A percentile compares a stretch with the other conserved stretches of the same genome.
Evolutionary conservation across 116 monocot genomes (phyloP).

Genomic region (Phalaenopsis hybrid): DNA sequence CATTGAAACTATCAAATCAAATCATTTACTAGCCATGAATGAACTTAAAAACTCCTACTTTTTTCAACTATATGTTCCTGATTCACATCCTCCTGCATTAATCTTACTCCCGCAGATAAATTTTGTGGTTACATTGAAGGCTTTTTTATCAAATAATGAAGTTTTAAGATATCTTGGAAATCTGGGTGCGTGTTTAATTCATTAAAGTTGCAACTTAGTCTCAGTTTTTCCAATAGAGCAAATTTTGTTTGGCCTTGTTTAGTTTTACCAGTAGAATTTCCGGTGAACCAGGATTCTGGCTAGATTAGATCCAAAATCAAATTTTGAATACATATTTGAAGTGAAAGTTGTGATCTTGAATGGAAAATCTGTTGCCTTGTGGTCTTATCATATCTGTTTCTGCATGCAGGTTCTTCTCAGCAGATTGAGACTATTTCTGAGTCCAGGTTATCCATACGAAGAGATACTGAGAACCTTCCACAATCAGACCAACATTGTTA

Average conservation of each 20-base stretch:
- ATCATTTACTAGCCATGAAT: neutral
- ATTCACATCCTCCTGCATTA: neutral
- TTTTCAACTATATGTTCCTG: neutral
- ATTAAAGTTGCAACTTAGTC: no score
- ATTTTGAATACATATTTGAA: no score
- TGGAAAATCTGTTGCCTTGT: neutral
- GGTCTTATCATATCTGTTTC: neutral
- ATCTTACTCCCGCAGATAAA: neutral
- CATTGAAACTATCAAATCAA: neutral
- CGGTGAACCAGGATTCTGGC: no score
- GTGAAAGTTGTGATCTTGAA: no score
- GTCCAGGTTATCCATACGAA: constrained; percentile 59
- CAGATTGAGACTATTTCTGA: constrained; percentile 52
- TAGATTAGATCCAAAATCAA: no score
- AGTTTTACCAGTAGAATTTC: no score
- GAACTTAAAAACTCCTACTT: neutral
- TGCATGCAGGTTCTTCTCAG: constrained; percentile 48
- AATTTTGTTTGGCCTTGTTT: no score
- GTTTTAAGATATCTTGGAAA: neutral
- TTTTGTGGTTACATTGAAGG: neutral
- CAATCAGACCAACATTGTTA: constrained; percentile 51
- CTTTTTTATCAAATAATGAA: neutral
- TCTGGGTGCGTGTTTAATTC: no score
- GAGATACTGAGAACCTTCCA: constrained; percentile 55
- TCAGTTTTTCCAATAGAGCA: no score